Percentiles rank a stretch among this genome's conserved stretches.
phyloP scores from a whole-genome alignment of 2,329 filamentous ascomycete species.

The Hypoxylon sp. region DNA sequence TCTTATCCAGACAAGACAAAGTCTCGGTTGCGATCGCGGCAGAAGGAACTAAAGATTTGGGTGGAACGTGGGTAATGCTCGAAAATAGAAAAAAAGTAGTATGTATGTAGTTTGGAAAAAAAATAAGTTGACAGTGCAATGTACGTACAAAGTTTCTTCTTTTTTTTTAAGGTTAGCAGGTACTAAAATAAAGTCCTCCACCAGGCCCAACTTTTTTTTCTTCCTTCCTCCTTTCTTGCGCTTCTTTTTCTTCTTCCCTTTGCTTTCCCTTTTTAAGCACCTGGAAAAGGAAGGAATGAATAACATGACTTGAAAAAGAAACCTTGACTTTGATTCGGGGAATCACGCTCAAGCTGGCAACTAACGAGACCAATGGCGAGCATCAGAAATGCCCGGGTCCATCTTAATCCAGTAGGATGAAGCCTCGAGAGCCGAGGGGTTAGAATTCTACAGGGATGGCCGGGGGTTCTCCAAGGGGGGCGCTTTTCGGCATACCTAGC shows the following conservation, averaged over 20 bases:
- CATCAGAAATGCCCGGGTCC: constrained; percentile 28
- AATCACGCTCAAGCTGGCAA: constrained; percentile 37
- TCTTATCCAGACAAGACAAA: constrained; percentile 33
- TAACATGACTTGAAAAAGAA: constrained; percentile 28
- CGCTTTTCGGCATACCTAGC: constrained; percentile 35
- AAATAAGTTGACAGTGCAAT: constrained; percentile 11
- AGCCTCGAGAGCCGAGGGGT: constrained; percentile 38
- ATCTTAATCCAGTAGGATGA: constrained; percentile 38
- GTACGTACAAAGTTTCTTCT: constrained; percentile 15
- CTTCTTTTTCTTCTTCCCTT: constrained; percentile 7
- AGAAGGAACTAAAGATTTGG: constrained; percentile 10
- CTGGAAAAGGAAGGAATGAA: constrained; percentile 35
- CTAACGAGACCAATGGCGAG: constrained; percentile 33
- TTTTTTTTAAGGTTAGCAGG: constrained; percentile 14
- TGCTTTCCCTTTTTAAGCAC: constrained; percentile 26
- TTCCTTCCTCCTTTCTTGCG: constrained; percentile 11
- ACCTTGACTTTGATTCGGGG: constrained; percentile 35
- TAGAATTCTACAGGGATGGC: constrained; percentile 35
- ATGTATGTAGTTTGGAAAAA: neutral
- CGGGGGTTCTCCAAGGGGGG: constrained; percentile 20
- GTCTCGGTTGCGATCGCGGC: constrained; percentile 36
- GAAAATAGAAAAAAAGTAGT: constrained; percentile 7
- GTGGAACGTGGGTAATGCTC: constrained; percentile 11
- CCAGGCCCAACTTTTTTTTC: constrained; percentile 20
- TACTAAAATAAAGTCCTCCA: constrained; percentile 10